A percentile compares a stretch with the other conserved stretches of the same genome.
Evolutionary conservation across 192 early-diverging fungal genomes (phyloP).

Genomic region (Coemansia aciculifera): DNA sequence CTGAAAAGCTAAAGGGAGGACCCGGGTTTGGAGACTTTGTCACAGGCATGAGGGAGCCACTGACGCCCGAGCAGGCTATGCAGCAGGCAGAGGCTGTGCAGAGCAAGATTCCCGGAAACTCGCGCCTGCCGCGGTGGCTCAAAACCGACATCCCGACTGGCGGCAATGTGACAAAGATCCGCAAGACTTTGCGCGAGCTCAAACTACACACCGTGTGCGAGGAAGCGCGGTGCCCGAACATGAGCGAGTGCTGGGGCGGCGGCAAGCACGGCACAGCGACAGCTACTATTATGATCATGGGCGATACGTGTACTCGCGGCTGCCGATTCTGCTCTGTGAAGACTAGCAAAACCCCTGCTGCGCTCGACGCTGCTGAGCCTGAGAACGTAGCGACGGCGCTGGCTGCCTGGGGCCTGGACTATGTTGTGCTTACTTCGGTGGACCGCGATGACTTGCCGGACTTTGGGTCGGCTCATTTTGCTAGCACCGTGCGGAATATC

Average conservation of each 20-base stretch:
- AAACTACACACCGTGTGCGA: constrained; percentile 97
- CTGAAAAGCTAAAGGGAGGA: constrained; percentile 50
- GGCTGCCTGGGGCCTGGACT: constrained; percentile 92
- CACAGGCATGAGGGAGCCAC: constrained; percentile 19
- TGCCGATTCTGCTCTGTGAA: constrained; percentile 99
- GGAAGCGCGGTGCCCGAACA: constrained; percentile 96
- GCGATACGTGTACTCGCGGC: constrained; percentile 95
- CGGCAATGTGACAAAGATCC: constrained; percentile 76
- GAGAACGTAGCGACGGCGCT: constrained; percentile 92
- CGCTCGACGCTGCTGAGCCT: constrained; percentile 88
- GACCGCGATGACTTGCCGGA: constrained; percentile 94
- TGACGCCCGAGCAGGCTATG: constrained; percentile 35
- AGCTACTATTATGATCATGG: constrained; percentile 99
- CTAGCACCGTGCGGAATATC: constrained; percentile 82
- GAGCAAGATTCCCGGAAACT: constrained; percentile 9
- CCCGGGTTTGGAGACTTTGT: constrained; percentile 59
- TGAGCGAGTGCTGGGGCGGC: constrained; percentile 99
- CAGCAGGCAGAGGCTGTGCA: constrained; percentile 20
- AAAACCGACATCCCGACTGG: constrained; percentile 91
- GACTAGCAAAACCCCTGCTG: constrained; percentile 80
- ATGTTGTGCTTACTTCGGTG: constrained; percentile 96
- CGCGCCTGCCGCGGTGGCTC: constrained; percentile 85
- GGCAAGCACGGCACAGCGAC: constrained; percentile 94
- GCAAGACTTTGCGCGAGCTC: constrained; percentile 90
- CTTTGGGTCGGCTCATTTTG: constrained; percentile 92